A percentile compares a stretch with the other conserved stretches of the same genome.
phyloP scores from a whole-genome alignment of 2,329 filamentous ascomycete genomes.

The Verticillium longisporum region DNA sequence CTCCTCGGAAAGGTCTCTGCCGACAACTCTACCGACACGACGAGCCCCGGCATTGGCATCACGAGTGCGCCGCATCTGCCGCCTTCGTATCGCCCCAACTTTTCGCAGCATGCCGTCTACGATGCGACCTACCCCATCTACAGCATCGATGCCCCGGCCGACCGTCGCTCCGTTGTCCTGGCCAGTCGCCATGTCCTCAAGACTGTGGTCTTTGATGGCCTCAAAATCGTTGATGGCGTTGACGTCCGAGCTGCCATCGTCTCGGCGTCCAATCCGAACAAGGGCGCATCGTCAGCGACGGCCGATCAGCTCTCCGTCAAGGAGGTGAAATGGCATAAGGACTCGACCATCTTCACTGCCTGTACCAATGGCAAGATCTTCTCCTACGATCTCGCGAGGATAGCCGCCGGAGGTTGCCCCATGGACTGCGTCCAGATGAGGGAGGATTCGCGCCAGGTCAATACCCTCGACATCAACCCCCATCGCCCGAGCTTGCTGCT shows the following conservation, averaged over 20 bases:
- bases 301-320: constrained; percentile 57
- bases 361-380: constrained; percentile 60
- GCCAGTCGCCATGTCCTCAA: constrained; percentile 56
- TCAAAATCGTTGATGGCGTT: constrained; percentile 46
- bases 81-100: constrained; percentile 41
- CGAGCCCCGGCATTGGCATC: constrained; percentile 32
- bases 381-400: constrained; percentile 51
- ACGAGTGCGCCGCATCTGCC: constrained; percentile 35
- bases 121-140: constrained; percentile 45
- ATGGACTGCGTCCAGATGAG: constrained; percentile 51
- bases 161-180: constrained; percentile 48
- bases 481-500: constrained; percentile 50
- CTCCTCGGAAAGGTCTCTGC: constrained; percentile 47
- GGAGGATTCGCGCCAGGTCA: constrained; percentile 58
- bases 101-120: constrained; percentile 50
- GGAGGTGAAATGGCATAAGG: constrained; percentile 52
- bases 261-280: constrained; percentile 33
- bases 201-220: constrained; percentile 49
- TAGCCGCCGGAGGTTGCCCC: constrained; percentile 35
- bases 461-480: constrained; percentile 56
- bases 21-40: constrained; percentile 38
- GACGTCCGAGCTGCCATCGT: constrained; percentile 52
- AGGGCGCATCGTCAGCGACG: constrained; percentile 20
- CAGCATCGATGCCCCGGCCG: constrained; percentile 51
- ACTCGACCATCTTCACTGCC: constrained; percentile 53